Evolutionary conservation across 352 stramenopile species (phyloP).

Genomic region (Pythium monospermum): DNA sequence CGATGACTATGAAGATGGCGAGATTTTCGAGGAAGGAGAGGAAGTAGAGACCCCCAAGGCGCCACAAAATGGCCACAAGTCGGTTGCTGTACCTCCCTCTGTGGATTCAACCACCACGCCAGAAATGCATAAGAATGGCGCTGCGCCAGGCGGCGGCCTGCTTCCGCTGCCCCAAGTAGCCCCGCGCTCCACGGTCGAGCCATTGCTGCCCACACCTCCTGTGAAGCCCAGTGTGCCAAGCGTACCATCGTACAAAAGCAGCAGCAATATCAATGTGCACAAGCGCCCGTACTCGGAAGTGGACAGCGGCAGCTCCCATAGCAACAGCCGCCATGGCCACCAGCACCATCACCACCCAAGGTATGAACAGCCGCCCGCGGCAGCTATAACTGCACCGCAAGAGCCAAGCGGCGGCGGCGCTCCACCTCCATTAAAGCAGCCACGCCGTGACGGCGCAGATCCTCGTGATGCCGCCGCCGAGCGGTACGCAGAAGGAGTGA

Average conservation of each 20-base stretch:
- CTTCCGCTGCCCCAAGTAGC: background rate
- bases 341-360: background rate
- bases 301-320: constrained; percentile 4
- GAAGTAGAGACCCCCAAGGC: constrained; percentile 20
- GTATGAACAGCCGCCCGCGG: no score
- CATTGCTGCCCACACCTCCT: constrained; percentile 1
- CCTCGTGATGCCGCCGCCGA: constrained; percentile 33
- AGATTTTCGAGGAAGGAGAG: constrained; percentile 68
- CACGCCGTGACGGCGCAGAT: no score
- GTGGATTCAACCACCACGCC: background rate
- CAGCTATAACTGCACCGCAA: no score
- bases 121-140: background rate
- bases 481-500: constrained; percentile 49
- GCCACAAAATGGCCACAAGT: background rate
- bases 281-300: constrained; percentile 31
- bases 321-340: background rate
- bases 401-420: no score
- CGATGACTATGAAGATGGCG: constrained; percentile 64
- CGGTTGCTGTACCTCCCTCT: no score
- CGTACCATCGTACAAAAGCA: background rate
- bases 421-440: no score
- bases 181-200: constrained; percentile 3
- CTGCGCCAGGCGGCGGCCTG: background rate
- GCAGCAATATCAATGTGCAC: constrained; percentile 2
- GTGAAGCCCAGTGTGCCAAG: background rate